These are phyloP conservation scores for Aspergillus pseudonomiae DNA, from an alignment of 2,329 filamentous ascomycete species.

Conservation along the genomic window DNA sequence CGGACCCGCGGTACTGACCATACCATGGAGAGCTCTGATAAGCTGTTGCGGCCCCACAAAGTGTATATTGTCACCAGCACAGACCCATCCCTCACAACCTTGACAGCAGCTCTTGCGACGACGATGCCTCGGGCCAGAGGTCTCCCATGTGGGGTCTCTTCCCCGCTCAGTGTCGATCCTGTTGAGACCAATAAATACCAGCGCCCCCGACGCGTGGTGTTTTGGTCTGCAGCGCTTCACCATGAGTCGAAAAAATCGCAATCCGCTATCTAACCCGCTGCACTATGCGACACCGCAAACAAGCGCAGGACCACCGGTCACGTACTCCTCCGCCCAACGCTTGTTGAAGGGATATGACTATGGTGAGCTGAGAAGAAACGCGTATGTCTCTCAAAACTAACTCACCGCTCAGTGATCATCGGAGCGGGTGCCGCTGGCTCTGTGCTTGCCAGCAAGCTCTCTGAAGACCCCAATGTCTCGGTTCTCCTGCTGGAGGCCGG, in stretches of 20 bases:
- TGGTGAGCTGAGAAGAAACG: slow-evolving; percentile 7
- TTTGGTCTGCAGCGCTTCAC: neutral
- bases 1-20: neutral
- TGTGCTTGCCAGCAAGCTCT: slow-evolving; percentile 25
- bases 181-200: neutral
- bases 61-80: neutral
- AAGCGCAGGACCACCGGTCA: slow-evolving; percentile 14
- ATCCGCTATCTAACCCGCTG: slow-evolving; percentile 15
- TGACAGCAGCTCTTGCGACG: neutral
- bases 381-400: neutral
- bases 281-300: slow-evolving; percentile 21
- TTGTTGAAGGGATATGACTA: slow-evolving; percentile 20
- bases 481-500: slow-evolving; percentile 24
- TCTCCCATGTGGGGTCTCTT: neutral
- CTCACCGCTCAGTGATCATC: slow-evolving; percentile 16
- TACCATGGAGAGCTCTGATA: neutral
- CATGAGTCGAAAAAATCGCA: slow-evolving; percentile 4
- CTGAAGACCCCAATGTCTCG: slow-evolving; percentile 21
- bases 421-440: slow-evolving; percentile 23
- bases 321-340: slow-evolving; percentile 15
- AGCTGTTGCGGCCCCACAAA: neutral
- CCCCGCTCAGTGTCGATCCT: neutral
- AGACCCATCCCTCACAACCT: neutral
- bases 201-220: no score
- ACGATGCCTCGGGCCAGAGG: neutral